Conservation (phyloP, 768 basidiomycete genomes). For the Lentinula boryana region DNA sequence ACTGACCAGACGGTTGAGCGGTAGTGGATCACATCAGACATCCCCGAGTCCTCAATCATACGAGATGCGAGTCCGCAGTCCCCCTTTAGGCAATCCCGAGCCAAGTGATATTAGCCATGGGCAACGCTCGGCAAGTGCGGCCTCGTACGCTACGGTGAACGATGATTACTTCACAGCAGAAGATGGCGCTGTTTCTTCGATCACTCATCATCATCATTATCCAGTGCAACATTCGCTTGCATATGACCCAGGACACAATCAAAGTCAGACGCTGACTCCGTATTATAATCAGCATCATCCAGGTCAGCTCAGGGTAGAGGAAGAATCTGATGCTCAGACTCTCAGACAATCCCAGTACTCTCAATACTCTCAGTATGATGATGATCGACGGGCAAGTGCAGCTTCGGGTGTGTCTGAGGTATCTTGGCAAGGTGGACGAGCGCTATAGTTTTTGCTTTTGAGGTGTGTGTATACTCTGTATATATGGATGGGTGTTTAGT, state of each 20-base stretch:
- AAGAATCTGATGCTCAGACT: neutral
- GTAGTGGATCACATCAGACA: slow-evolving; percentile 7
- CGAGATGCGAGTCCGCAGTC: slow-evolving; percentile 34
- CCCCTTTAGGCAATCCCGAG: slow-evolving; percentile 9
- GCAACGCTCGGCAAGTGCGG: slow-evolving; percentile 9
- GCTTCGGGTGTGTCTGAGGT: neutral
- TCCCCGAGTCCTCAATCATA: slow-evolving; percentile 18
- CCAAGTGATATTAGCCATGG: neutral
- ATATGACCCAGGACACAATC: neutral
- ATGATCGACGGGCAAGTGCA: slow-evolving; percentile 14
- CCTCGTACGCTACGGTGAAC: slow-evolving; percentile 38
- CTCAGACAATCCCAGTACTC: slow-evolving; percentile 1
- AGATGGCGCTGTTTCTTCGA: slow-evolving; percentile 1
- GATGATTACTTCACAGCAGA: slow-evolving; percentile 33
- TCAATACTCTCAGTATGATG: slow-evolving; percentile 17
- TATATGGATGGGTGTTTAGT: neutral
- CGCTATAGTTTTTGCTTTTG: slow-evolving; percentile 4
- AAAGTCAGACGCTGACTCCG: neutral
- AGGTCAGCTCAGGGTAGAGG: neutral
- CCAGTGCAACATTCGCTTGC: neutral
- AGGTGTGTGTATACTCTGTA: neutral
- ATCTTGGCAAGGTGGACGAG: slow-evolving; percentile 12
- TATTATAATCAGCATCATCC: neutral
- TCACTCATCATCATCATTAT: neutral
- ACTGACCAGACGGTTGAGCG: slow-evolving; percentile 5